Evolutionary conservation across 257 asterid species (phyloP), one percentile per base, ranked within the genome.

Genomic region (Nicotiana noctiflora): DNA sequence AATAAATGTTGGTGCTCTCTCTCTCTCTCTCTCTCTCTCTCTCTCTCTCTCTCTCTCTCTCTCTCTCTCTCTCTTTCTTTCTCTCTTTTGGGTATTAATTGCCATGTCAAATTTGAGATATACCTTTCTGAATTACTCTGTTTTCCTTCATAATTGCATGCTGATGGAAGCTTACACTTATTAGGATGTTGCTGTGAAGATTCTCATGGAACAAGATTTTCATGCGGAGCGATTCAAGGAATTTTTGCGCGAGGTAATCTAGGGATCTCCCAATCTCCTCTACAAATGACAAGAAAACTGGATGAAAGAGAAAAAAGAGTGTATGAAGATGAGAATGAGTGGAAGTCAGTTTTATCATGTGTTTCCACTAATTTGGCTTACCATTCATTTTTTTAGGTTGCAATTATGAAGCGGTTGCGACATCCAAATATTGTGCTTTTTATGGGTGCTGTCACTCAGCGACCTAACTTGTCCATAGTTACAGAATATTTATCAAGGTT

Each of bases 351-450:
- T 74, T 74, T 74, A 74, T 74, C 32, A 25, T 49, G 15, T 13
- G 19, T 74, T 74, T 49, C 44, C 79, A 49, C 79, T 74, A 23
- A 49, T 23, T 31, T 15, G 61, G 59, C 77, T 84, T 86, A n/a
- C 25, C 79, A 49, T 49, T 83, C 82, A 49, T 81, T 85, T 80
- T 82, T 52, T 79, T 84, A 94, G 98, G 98, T 95, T 88, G 92
- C 97, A 62, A 92, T 95, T 55, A 95, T 95, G 98, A 93, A 92
- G 89, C 90, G 95, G 49, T 79, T 95, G 85, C 97, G 98, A 52
- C 98, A 95, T 88, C 98, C 98, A 80, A 95, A 95, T 86, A 95
- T 95, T 84, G 98, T 95, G 85, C 97, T 95, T 88, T 95, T 93
- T 79, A 95, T 95, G 98, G 98, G 98, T 79, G 98, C 98, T 79